These are phyloP conservation scores for Magnaporthiopsis incrustans DNA, from an alignment of 2,329 filamentous ascomycete species.

Conservation along the genomic window DNA sequence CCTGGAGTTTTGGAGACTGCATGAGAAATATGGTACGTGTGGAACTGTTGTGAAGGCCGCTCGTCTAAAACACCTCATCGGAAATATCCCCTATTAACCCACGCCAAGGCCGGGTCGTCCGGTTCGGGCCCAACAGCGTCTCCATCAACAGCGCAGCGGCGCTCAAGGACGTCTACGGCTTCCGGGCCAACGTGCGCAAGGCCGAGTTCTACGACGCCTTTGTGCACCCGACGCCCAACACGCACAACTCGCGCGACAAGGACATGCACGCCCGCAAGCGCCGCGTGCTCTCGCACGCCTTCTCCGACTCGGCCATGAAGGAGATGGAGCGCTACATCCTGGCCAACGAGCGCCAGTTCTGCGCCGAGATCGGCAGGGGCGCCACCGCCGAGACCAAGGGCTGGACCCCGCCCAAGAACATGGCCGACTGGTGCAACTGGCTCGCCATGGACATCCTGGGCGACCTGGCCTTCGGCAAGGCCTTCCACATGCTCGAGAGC, in stretches of 20 bases:
- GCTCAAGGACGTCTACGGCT: conserved; percentile 59
- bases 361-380: conserved; percentile 43
- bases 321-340: conserved; percentile 62
- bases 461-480: conserved; percentile 53
- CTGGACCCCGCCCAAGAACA: conserved; percentile 52
- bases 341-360: conserved; percentile 58
- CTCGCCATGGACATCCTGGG: conserved; percentile 56
- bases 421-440: conserved; percentile 56
- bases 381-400: conserved; percentile 38
- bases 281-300: conserved; percentile 63
- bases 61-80: too few species aligned
- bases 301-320: conserved; percentile 58
- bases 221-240: conserved; percentile 62
- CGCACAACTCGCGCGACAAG: conserved; percentile 65
- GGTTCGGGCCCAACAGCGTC: conserved; percentile 69
- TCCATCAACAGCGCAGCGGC: conserved; percentile 68
- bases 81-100: too few species aligned
- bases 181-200: conserved; percentile 56
- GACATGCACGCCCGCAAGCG: conserved; percentile 61
- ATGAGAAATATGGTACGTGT: conserved; percentile 57
- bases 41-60: conserved; percentile 4
- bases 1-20: conserved; percentile 62
- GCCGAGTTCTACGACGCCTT: conserved; percentile 68
- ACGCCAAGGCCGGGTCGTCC: conserved; percentile 52
- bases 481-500: conserved; percentile 52